These are phyloP conservation scores for Digitaria exilis DNA, from an alignment of 202 grass and related monocot species.

Conservation along the genomic window DNA sequence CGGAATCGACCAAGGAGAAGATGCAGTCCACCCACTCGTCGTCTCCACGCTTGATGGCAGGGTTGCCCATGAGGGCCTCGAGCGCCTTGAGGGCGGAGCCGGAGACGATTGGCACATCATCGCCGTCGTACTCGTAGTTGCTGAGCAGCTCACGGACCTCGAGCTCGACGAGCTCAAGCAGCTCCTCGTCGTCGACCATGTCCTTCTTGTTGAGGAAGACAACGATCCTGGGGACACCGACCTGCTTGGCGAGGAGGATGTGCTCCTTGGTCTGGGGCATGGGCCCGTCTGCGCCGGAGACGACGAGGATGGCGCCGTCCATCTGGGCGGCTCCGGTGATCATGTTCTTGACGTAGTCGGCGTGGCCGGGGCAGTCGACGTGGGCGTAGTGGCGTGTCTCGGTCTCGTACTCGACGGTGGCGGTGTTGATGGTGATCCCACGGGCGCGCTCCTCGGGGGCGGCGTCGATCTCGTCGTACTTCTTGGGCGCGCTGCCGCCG, in stretches of 20 bases:
- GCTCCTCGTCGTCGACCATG: constrained; percentile 98
- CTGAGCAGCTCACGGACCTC: constrained; percentile 96
- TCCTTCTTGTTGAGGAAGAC: constrained; percentile 99
- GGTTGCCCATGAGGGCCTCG: constrained; percentile 91
- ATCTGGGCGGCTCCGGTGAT: constrained; percentile 96
- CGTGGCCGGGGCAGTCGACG: constrained; percentile 95
- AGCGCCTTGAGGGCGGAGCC: constrained; percentile 91
- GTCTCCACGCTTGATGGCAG: constrained; percentile 68
- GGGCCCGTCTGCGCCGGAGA: constrained; percentile 92
- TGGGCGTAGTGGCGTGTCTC: constrained; percentile 93
- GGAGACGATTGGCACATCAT: constrained; percentile 79
- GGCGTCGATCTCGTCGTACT: constrained; percentile 99
- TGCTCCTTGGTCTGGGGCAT: constrained; percentile 99
- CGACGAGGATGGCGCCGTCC: constrained; percentile 97
- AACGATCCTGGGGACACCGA: constrained; percentile 89
- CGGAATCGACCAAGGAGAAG: constrained; percentile 59
- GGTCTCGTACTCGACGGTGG: constrained; percentile 99
- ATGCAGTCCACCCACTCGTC: constrained; percentile 88
- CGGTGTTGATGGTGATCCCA: constrained; percentile 99
- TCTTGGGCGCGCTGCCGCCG: constrained; percentile 84
- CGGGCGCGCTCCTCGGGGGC: constrained; percentile 97
- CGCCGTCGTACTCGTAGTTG: constrained; percentile 82
- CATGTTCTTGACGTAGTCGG: constrained; percentile 99
- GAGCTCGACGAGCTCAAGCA: constrained; percentile 94
- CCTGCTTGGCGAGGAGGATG: constrained; percentile 99